A percentile compares a stretch with the other conserved stretches of the same genome.
Evolutionary conservation across 225 moss, liverwort and hornwort species (phyloP).

Genomic region (Marchantia paleacea): DNA sequence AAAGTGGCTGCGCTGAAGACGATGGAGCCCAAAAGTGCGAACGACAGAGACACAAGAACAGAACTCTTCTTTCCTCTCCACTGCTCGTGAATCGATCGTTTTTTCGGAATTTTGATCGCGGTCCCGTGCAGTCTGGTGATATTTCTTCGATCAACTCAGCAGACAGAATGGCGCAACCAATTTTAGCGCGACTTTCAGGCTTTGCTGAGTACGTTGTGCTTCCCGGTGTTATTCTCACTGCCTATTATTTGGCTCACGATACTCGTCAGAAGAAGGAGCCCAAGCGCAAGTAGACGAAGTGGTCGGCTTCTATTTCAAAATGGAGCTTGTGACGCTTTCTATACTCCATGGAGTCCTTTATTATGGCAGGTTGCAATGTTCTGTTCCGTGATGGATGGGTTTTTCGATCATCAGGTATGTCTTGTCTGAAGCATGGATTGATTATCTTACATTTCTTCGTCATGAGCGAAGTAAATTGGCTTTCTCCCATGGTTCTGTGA

Average conservation of each 20-base stretch:
- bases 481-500: no score
- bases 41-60: no score
- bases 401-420: conserved; percentile 7
- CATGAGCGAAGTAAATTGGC: no score
- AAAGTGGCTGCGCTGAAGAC: no score
- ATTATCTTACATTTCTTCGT: no score
- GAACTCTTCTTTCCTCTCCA: no score
- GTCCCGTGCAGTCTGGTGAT: no score
- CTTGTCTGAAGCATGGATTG: no score
- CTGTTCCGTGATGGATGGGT: background rate
- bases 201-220: conserved; percentile 35
- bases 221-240: conserved; percentile 27
- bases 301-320: background rate
- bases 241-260: conserved; percentile 37
- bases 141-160: background rate
- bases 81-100: no score
- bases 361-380: background rate
- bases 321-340: background rate
- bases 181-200: conserved; percentile 30
- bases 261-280: conserved; percentile 32
- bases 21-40: no score
- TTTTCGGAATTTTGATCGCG: no score
- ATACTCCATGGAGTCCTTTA: background rate
- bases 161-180: conserved; percentile 26
- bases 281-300: conserved; percentile 22